Percentiles rank a stretch among this genome's conserved stretches.
Evolutionary conservation across 805 yeast genomes (phyloP).

Genomic region (Candida pseudoglaebosa): DNA sequence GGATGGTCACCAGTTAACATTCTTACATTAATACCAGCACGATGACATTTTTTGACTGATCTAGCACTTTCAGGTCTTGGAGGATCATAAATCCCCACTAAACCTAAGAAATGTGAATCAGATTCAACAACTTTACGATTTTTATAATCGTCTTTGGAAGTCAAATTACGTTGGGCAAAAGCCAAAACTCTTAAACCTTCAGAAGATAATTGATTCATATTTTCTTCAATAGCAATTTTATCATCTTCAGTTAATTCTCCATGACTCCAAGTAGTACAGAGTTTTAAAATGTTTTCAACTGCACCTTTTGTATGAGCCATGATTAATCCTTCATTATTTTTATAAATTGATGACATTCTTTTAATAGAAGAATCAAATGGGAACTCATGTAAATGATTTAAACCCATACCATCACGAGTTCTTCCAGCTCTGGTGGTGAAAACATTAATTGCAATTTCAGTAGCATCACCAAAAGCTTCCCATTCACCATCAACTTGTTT

Average conservation of each 20-base stretch:
- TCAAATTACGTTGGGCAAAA: conserved; percentile 23
- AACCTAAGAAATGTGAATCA: conserved; percentile 22
- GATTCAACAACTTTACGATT: conserved; percentile 21
- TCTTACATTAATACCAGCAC: conserved; percentile 32
- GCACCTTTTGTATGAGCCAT: conserved; percentile 29
- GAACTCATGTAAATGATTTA: conserved; percentile 23
- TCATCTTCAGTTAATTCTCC: conserved; percentile 20
- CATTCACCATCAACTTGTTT: conserved; percentile 48
- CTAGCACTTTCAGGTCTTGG: conserved; percentile 29
- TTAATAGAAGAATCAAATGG: conserved; percentile 32
- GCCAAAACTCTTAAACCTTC: conserved; percentile 32
- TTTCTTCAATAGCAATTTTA: conserved; percentile 17
- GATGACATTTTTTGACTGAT: conserved; percentile 26
- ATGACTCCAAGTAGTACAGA: conserved; percentile 21
- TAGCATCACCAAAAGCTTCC: conserved; percentile 57
- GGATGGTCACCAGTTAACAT: conserved; percentile 35
- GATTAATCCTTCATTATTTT: conserved; percentile 5
- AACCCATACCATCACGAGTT: conserved; percentile 16
- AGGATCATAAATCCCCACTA: conserved; percentile 34
- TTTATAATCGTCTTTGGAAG: conserved; percentile 7
- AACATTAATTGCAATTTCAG: conserved; percentile 33
- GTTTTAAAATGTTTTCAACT: conserved; percentile 24
- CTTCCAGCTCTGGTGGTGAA: conserved; percentile 24
- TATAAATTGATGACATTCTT: conserved; percentile 28
- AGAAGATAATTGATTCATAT: conserved; percentile 23